Evolutionary conservation across 169 alveolate species (phyloP).

Genomic region (Eimeria sp.): DNA sequence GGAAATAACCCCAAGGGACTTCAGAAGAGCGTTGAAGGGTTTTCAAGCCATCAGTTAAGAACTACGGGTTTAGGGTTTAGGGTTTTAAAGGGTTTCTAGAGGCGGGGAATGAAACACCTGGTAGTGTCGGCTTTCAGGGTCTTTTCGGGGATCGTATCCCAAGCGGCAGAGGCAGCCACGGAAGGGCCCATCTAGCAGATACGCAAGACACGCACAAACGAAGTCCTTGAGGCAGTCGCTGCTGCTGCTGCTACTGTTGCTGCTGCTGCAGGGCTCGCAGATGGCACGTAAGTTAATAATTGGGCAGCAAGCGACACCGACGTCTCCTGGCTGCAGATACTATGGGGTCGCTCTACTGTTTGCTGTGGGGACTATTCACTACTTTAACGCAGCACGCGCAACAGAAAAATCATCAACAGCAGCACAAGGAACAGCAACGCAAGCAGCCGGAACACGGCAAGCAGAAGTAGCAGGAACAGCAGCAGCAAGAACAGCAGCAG

Average conservation of each 20-base stretch:
- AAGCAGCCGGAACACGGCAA: background rate
- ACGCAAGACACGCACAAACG: background rate
- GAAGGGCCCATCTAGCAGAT: slow-evolving; percentile 87
- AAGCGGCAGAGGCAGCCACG: slow-evolving; percentile 88
- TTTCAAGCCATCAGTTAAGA: background rate
- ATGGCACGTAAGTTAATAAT: no score
- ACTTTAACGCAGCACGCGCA: background rate
- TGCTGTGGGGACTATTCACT: no score
- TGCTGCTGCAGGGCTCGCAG: background rate
- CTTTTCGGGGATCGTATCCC: slow-evolving; percentile 88
- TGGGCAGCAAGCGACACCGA: no score
- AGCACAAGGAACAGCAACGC: background rate
- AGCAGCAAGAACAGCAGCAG: background rate
- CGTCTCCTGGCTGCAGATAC: no score
- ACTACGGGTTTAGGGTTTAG: background rate
- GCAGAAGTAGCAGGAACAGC: background rate
- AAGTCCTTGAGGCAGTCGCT: background rate
- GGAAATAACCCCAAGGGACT: background rate
- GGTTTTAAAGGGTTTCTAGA: background rate
- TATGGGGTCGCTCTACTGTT: no score
- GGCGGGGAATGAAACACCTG: slow-evolving; percentile 60
- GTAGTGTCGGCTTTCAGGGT: slow-evolving; percentile 84
- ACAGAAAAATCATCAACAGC: background rate
- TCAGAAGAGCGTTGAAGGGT: background rate
- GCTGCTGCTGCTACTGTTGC: slow-evolving; percentile 19